Percentiles rank a stretch among this genome's conserved stretches.
Evolutionary conservation across 2,329 filamentous ascomycete species (phyloP).

Genomic region (Parastagonospora avenae): DNA sequence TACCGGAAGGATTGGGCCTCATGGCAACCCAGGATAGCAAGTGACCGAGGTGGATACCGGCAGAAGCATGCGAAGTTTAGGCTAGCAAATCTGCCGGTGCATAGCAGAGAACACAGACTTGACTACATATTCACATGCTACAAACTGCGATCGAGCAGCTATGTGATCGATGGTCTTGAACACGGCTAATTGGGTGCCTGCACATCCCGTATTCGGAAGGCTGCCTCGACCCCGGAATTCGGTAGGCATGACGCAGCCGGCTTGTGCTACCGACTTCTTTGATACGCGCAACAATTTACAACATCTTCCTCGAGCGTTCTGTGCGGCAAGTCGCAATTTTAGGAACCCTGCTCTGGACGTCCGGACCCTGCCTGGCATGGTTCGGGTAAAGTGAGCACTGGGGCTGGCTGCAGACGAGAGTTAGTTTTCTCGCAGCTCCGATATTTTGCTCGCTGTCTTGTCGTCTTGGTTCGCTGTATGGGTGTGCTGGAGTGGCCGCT

Average conservation of each 20-base stretch:
- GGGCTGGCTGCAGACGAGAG: slow-evolving; percentile 4
- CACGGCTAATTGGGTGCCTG: slow-evolving; percentile 18
- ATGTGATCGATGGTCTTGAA: not conserved
- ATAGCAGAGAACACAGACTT: not conserved
- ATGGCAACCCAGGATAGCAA: slow-evolving; percentile 6
- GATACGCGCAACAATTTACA: slow-evolving; percentile 12
- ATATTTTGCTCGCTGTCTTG: slow-evolving; percentile 1
- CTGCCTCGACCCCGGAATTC: slow-evolving; percentile 13
- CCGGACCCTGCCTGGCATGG: not conserved
- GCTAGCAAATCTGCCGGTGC: slow-evolving; percentile 9
- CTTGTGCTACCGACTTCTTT: not conserved
- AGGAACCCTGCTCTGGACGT: not conserved
- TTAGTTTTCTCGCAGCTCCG: slow-evolving; percentile 2
- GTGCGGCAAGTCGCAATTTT: not conserved
- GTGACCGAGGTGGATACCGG: slow-evolving; percentile 1
- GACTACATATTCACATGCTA: not conserved
- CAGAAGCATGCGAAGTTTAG: slow-evolving; percentile 8
- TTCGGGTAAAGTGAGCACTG: slow-evolving; percentile 14
- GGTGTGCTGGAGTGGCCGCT: slow-evolving; percentile 14
- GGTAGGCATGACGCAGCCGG: slow-evolving; percentile 18
- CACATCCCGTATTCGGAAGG: slow-evolving; percentile 10
- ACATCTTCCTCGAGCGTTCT: not conserved
- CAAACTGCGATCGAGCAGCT: not conserved
- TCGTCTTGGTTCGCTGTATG: slow-evolving; percentile 5
- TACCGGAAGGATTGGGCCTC: slow-evolving; percentile 1